Percentiles rank a stretch among this genome's conserved stretches.
Evolutionary conservation across 2,329 filamentous ascomycete species (phyloP).

Genomic region (Cryphonectria radicalis): DNA sequence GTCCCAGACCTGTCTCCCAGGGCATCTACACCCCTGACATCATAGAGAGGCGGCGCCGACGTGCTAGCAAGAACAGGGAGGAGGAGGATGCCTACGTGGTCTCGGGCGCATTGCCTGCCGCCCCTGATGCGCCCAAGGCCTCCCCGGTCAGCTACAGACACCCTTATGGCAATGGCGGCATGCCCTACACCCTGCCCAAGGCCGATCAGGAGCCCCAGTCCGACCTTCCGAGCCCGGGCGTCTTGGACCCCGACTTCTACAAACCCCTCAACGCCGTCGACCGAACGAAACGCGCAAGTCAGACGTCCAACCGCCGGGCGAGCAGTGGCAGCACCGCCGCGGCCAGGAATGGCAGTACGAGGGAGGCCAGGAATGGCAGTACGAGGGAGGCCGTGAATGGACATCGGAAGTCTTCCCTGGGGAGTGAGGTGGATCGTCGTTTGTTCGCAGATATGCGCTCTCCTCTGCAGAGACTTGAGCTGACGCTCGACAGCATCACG

Average conservation of each 20-base stretch:
- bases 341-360: constrained; percentile 34
- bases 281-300: constrained; percentile 21
- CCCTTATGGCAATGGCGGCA: constrained; percentile 47
- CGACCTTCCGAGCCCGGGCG: constrained; percentile 32
- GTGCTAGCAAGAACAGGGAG: constrained; percentile 48
- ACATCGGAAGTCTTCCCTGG: constrained; percentile 44
- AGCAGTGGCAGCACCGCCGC: constrained; percentile 33
- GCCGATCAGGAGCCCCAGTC: constrained; percentile 34
- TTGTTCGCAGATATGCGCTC: constrained; percentile 81
- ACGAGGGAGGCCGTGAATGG: constrained; percentile 37
- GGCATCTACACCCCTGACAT: constrained; percentile 48
- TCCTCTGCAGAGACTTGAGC: constrained; percentile 90
- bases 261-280: constrained; percentile 34
- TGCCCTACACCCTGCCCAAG: constrained; percentile 37
- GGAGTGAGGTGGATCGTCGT: constrained; percentile 49
- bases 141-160: constrained; percentile 63
- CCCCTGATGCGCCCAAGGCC: constrained; percentile 64
- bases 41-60: constrained; percentile 48
- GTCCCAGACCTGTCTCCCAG: constrained; percentile 62
- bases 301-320: constrained; percentile 23
- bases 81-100: constrained; percentile 42
- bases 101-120: constrained; percentile 43
- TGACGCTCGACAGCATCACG: constrained; percentile 87
- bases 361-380: too few relatives aligned
- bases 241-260: constrained; percentile 40